Base-by-base conservation (phyloP, 2,329 filamentous ascomycete genomes). In the Boeremia lycopersici region DNA sequence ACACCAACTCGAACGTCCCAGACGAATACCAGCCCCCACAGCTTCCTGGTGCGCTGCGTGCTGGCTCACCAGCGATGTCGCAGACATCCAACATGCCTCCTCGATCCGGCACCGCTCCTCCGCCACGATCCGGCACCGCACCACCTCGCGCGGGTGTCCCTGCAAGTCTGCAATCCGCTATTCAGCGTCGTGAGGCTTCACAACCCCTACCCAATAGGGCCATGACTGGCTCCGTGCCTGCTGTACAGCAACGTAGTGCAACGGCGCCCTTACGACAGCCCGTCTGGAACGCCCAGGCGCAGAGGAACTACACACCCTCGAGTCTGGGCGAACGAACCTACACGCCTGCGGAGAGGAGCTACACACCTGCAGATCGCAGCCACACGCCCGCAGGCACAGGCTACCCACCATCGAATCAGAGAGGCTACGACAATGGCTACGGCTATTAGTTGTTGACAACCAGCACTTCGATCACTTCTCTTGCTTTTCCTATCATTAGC, bases 181-280 rank as follows among this genome's bases (percentile, higher is more conserved):
- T 72, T n/a, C 72, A 73, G 55, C 67, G 71, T 19, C 69, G 72
- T 7, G 72, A 74, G 33, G 70, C 69, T 11, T 69, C 69, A 7
- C 66, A 74, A 13, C 70, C 72, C 10, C 44, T 71, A 0, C 69
- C 67, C 1, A 68, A 68, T 38, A 64, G 69, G 15, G 64, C 58
- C 4, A 69, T 68, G 59, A 65, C 57, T 19, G 59, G 58, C 11
- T 64, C 64, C 1, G 54, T 56, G 0, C 65, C 63, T 5, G 30
- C 40, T 4, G 5, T 42, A 10, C 70, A 72, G 40, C 70, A 72
- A 38, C 65, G 72, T 3, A 75, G 72, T 48, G 71, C 64, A 7
- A 75, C 72, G 7, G 72, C 71, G 13, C 72, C 72, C 1, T 56
- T 74, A 4, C 65, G 65, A 28, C 70, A 67, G 45, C 69, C 65